These are phyloP conservation scores for Gaeumannomyces tritici DNA, from an alignment of 2,329 filamentous ascomycete genomes.

Conservation along the genomic window DNA sequence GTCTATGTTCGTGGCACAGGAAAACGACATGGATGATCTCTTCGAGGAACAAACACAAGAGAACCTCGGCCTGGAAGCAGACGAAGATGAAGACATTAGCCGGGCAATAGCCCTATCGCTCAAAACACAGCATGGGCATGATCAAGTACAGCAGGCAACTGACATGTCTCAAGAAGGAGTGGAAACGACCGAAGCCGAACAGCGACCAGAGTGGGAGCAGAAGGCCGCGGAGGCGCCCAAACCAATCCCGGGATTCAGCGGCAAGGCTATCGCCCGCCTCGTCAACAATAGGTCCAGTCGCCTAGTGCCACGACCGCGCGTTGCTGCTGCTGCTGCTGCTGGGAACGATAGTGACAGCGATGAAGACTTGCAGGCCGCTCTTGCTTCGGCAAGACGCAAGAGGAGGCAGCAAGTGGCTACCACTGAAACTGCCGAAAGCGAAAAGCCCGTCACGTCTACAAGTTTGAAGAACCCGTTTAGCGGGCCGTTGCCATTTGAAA, in stretches of 20 bases:
- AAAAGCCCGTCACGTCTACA: constrained; percentile 16
- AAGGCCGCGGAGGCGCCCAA: constrained; percentile 39
- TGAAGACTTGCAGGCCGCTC: constrained; percentile 67
- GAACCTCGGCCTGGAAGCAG: constrained; percentile 12
- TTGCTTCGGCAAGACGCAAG: constrained; percentile 60
- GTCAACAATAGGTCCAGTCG: constrained; percentile 63
- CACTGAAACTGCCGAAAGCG: background rate
- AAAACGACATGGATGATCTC: constrained; percentile 14
- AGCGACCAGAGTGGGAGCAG: constrained; percentile 51
- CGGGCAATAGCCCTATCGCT: constrained; percentile 81
- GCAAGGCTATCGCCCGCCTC: constrained; percentile 59
- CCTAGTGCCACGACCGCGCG: constrained; percentile 18
- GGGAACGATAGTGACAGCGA: constrained; percentile 63
- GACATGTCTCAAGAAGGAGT: constrained; percentile 22
- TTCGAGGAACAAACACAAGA: constrained; percentile 21
- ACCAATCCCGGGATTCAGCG: constrained; percentile 40
- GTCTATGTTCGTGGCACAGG: constrained; percentile 44
- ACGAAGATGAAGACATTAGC: constrained; percentile 55
- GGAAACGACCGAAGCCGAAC: constrained; percentile 24
- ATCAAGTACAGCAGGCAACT: background rate
- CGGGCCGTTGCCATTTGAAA: constrained; percentile 86
- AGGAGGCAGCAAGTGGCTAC: constrained; percentile 26
- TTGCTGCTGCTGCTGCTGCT: constrained; percentile 15
- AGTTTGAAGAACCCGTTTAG: constrained; percentile 56
- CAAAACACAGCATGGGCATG: constrained; percentile 46